A percentile compares a stretch with the other conserved stretches of the same genome.
phyloP scores from a whole-genome alignment of 2,329 filamentous ascomycete genomes.

The Pseudohalonectria lignicola region DNA sequence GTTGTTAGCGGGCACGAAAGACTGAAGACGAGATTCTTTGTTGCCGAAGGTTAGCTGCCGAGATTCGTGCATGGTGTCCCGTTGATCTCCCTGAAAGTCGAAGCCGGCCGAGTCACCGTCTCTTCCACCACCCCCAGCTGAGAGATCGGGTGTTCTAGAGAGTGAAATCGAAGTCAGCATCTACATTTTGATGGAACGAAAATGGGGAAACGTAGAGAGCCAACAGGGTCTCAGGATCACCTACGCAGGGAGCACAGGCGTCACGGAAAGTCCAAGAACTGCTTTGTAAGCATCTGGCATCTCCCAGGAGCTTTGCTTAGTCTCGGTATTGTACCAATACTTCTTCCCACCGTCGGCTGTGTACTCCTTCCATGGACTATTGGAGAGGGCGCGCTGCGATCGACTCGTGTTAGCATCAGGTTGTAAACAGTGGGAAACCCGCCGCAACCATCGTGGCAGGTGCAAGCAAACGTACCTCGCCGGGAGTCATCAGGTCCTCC shows the following conservation, averaged over 20 bases:
- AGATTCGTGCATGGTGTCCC: slow-evolving; percentile 35
- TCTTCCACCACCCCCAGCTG: too few relatives aligned
- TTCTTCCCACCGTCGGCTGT: slow-evolving; percentile 75
- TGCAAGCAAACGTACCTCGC: slow-evolving; percentile 49
- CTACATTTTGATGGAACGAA: neutral
- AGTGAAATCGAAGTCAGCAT: neutral
- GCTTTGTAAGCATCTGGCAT: slow-evolving; percentile 77
- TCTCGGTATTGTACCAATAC: slow-evolving; percentile 93
- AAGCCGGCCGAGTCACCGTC: too few relatives aligned
- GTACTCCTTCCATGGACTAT: slow-evolving; percentile 89
- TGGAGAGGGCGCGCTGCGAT: slow-evolving; percentile 61
- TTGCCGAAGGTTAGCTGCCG: slow-evolving; percentile 47
- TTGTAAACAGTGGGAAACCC: slow-evolving; percentile 6
- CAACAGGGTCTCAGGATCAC: too few relatives aligned
- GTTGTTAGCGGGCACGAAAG: slow-evolving; percentile 50
- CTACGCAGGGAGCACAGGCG: slow-evolving; percentile 31
- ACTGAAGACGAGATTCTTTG: slow-evolving; percentile 44
- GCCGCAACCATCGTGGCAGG: neutral
- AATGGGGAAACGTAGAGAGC: too few relatives aligned
- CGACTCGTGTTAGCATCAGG: slow-evolving; percentile 7
- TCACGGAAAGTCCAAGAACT: slow-evolving; percentile 51
- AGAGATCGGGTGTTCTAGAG: neutral
- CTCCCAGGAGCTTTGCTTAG: slow-evolving; percentile 87
- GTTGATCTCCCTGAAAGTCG: slow-evolving; percentile 13
- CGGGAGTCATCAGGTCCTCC: slow-evolving; percentile 71